These are phyloP conservation scores for Chamaecyparis obtusa DNA, from an alignment of 75 land plant species.

Conservation along the genomic window DNA sequence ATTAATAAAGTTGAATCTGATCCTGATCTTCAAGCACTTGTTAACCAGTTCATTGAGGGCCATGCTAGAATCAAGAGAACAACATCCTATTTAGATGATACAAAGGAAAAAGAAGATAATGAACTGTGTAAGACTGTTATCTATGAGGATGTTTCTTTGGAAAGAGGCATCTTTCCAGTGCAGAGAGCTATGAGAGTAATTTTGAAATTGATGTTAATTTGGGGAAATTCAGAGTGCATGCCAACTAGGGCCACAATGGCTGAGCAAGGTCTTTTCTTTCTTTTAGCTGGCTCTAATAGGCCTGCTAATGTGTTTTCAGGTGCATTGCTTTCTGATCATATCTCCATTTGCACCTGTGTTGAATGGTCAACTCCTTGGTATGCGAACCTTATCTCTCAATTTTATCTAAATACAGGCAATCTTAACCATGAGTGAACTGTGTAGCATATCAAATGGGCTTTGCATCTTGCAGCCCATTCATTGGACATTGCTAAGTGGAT, in stretches of 20 bases:
- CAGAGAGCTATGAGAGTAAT: slow-evolving; percentile 96
- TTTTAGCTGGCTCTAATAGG: too few species aligned
- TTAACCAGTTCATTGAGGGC: neutral
- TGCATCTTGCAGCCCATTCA: too few species aligned
- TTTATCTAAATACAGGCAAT: too few species aligned
- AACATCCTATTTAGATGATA: slow-evolving; percentile 24
- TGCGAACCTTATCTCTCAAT: too few species aligned
- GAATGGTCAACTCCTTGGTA: too few species aligned
- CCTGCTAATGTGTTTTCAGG: too few species aligned
- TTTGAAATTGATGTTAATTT: neutral
- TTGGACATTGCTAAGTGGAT: too few species aligned
- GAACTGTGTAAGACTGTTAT: slow-evolving; percentile 37
- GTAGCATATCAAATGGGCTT: too few species aligned
- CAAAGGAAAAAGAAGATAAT: slow-evolving; percentile 15
- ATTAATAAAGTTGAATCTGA: neutral
- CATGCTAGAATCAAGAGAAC: slow-evolving; percentile 80
- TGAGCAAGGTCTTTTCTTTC: too few species aligned
- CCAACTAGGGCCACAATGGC: neutral
- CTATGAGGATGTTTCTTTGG: slow-evolving; percentile 92
- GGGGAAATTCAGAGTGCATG: neutral
- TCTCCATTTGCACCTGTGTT: too few species aligned
- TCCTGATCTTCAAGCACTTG: neutral
- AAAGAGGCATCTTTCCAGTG: slow-evolving; percentile 88
- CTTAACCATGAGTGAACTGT: too few species aligned
- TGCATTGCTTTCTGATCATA: too few species aligned